Percentiles rank a stretch among this genome's conserved stretches.
These are phyloP conservation scores for Podaxis sp. DNA, from an alignment of 768 basidiomycete species.

Conservation along the genomic window DNA sequence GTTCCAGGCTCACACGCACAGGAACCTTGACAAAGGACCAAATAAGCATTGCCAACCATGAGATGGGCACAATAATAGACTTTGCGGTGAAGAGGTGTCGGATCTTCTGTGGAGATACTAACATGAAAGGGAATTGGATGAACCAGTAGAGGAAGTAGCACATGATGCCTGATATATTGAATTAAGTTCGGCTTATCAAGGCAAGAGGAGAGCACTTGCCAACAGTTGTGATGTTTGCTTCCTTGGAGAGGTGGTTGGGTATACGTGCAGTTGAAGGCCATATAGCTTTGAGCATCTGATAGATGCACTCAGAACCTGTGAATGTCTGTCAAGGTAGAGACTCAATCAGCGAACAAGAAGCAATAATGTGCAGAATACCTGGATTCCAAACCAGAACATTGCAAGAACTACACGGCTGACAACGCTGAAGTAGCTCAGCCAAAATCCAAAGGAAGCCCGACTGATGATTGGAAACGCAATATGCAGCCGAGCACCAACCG, in stretches of 20 bases:
- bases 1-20: constrained; percentile 55
- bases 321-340: constrained; percentile 35
- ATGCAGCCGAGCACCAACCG: constrained; percentile 73
- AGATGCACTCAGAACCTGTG: constrained; percentile 70
- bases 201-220: constrained; percentile 32
- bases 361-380: constrained; percentile 33
- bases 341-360: not conserved
- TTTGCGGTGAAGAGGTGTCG: constrained; percentile 76
- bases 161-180: constrained; percentile 48
- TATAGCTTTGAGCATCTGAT: constrained; percentile 82
- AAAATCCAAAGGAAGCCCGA: constrained; percentile 86
- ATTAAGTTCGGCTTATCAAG: not conserved
- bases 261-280: constrained; percentile 71
- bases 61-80: constrained; percentile 57
- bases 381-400: constrained; percentile 82
- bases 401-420: constrained; percentile 72
- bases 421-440: constrained; percentile 85
- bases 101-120: constrained; percentile 76
- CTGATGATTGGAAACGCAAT: constrained; percentile 77
- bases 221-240: constrained; percentile 60
- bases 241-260: constrained; percentile 59
- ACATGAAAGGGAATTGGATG: constrained; percentile 72
- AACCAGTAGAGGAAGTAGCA: constrained; percentile 80
- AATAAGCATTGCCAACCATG: constrained; percentile 71
- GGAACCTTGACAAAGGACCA: constrained; percentile 77